A percentile compares a stretch with the other conserved stretches of the same genome.
These are phyloP conservation scores for Botryotinia calthae DNA, from an alignment of 2,329 filamentous ascomycete genomes.

Conservation along the genomic window DNA sequence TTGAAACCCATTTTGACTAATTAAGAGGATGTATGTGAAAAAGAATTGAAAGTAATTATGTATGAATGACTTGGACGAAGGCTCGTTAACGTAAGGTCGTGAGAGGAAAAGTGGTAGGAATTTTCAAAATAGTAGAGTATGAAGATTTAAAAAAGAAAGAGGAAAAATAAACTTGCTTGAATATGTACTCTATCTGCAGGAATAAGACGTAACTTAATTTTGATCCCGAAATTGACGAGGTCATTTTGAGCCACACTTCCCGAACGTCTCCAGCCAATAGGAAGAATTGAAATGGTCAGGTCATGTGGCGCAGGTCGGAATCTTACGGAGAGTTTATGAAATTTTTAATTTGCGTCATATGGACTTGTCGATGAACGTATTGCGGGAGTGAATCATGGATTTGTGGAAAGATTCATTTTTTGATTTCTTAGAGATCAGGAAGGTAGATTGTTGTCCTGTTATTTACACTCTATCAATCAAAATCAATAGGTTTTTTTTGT, in stretches of 20 bases:
- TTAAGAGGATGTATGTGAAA: slow-evolving; percentile 26
- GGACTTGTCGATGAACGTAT: slow-evolving; percentile 9
- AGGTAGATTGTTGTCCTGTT: neutral
- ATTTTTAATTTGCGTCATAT: slow-evolving; percentile 4
- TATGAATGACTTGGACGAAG: slow-evolving; percentile 5
- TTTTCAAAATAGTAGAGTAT: neutral
- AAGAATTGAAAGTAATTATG: slow-evolving; percentile 5
- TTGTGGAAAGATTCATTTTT: neutral
- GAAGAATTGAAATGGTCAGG: slow-evolving; percentile 9
- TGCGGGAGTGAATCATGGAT: neutral
- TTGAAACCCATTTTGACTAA: slow-evolving; percentile 43
- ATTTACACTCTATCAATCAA: neutral
- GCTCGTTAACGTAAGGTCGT: slow-evolving; percentile 4
- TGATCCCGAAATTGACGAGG: slow-evolving; percentile 16
- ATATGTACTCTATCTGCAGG: neutral
- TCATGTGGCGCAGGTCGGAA: slow-evolving; percentile 14
- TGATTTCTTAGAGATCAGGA: neutral
- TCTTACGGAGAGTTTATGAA: slow-evolving; percentile 13
- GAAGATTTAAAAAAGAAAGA: neutral
- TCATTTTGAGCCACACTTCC: slow-evolving; percentile 14
- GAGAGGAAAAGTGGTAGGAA: neutral
- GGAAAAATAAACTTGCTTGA: slow-evolving; percentile 12
- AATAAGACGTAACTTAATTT: neutral
- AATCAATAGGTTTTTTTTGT: neutral
- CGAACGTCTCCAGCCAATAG: slow-evolving; percentile 10